phyloP scores from a whole-genome alignment of 1,284 basidiomycete species.

The Ceratobasidium sp. region DNA sequence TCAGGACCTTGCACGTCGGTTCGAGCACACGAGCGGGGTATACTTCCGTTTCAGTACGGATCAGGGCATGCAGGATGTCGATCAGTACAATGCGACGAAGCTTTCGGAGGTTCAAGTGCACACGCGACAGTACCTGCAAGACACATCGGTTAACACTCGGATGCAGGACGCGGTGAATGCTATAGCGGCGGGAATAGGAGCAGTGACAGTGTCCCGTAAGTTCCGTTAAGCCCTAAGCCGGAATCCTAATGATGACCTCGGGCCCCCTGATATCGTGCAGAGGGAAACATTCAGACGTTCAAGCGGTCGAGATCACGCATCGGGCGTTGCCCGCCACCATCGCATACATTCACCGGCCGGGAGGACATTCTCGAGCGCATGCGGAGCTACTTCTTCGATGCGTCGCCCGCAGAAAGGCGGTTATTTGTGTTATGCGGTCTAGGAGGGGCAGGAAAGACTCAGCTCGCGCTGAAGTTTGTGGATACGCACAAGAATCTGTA shows the following conservation, averaged over 20 bases:
- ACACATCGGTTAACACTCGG: neutral
- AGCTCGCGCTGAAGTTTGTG: conserved; percentile 11
- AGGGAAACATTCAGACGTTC: too few relatives aligned
- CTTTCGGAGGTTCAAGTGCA: neutral
- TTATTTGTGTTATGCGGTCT: conserved; percentile 26
- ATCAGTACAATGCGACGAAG: neutral
- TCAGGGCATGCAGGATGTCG: conserved; percentile 12
- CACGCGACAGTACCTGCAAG: neutral
- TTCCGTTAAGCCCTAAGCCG: too few relatives aligned
- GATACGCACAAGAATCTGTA: neutral
- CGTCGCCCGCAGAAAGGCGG: neutral
- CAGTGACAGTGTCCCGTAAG: too few relatives aligned
- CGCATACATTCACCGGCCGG: conserved; percentile 1
- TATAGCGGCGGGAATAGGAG: too few relatives aligned
- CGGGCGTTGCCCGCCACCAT: conserved; percentile 17
- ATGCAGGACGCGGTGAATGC: conserved; percentile 11
- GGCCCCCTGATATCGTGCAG: too few relatives aligned
- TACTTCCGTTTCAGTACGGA: conserved; percentile 21
- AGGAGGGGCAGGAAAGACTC: conserved; percentile 7
- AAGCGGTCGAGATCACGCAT: too few relatives aligned
- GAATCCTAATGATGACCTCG: too few relatives aligned
- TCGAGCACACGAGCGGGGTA: neutral
- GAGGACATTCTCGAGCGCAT: neutral
- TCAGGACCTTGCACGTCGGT: neutral
- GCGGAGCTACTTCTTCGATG: neutral